Evolutionary conservation across 805 yeast genomes (phyloP).

Genomic region (Lipomyces kockii): DNA sequence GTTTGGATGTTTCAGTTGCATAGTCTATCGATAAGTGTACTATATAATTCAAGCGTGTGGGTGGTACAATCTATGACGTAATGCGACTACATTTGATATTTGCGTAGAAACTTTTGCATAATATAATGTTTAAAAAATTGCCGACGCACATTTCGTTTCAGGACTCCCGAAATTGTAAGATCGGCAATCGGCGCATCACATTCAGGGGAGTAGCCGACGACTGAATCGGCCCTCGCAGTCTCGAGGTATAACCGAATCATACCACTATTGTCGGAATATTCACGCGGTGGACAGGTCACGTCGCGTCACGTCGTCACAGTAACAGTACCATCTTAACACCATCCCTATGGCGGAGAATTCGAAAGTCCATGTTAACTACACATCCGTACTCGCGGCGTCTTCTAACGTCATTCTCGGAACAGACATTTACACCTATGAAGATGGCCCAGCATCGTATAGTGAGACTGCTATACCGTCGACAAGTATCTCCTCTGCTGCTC

Average conservation of each 20-base stretch:
- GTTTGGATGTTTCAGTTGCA: neutral
- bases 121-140: neutral
- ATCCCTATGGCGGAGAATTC: neutral
- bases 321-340: neutral
- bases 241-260: neutral
- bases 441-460: constrained; percentile 10
- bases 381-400: constrained; percentile 24
- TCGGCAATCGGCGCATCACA: too few relatives aligned
- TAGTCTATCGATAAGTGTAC: neutral
- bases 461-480: constrained; percentile 11
- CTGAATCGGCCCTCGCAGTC: neutral
- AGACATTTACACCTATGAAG: constrained; percentile 30
- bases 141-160: too few relatives aligned
- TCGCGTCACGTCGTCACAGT: neutral
- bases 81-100: neutral
- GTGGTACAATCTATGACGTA: neutral
- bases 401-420: constrained; percentile 25
- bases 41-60: neutral
- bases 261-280: neutral
- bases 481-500: constrained; percentile 8
- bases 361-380: constrained; percentile 24
- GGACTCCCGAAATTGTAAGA: too few relatives aligned
- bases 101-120: too few relatives aligned
- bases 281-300: neutral
- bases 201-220: too few relatives aligned